phyloP scores from a whole-genome alignment of 1,139 yeast species.

The Geotrichum cucujoidarum region DNA sequence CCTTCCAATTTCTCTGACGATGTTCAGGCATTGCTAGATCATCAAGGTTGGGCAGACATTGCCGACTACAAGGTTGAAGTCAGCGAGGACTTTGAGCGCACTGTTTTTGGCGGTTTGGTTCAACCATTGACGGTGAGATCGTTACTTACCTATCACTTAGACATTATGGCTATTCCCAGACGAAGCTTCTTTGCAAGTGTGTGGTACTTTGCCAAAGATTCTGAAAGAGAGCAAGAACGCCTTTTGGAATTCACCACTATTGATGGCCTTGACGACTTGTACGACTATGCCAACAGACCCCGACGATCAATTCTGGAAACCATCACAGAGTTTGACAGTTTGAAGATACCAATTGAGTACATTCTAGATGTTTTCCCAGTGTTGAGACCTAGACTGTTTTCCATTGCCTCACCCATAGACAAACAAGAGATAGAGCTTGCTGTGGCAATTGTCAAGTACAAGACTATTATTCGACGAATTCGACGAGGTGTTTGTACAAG shows the following conservation, averaged over 20 bases:
- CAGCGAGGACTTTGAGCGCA: conserved; percentile 31
- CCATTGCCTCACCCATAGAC: conserved; percentile 59
- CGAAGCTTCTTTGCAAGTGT: conserved; percentile 62
- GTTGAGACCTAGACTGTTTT: conserved; percentile 75
- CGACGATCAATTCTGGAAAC: conserved; percentile 83
- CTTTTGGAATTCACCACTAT: conserved; percentile 66
- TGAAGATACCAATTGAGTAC: conserved; percentile 68
- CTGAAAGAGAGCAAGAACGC: conserved; percentile 66
- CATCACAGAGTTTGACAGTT: conserved; percentile 68
- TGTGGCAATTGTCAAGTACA: conserved; percentile 81
- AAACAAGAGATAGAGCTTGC: conserved; percentile 49
- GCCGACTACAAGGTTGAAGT: conserved; percentile 51
- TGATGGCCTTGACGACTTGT: conserved; percentile 66
- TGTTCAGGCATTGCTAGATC: conserved; percentile 60
- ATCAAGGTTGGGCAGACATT: conserved; percentile 67
- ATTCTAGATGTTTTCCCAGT: conserved; percentile 72
- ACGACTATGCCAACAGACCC: conserved; percentile 86
- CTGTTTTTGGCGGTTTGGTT: conserved; percentile 53
- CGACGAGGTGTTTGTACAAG: conserved; percentile 81
- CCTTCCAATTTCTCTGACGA: conserved; percentile 63
- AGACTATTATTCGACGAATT: conserved; percentile 68
- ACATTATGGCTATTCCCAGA: conserved; percentile 76
- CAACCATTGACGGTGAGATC: conserved; percentile 59
- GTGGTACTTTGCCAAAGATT: conserved; percentile 66
- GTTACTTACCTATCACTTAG: conserved; percentile 73